Evolutionary conservation across 2,329 filamentous ascomycete genomes (phyloP), one percentile per base, ranked within the genome.

Genomic region (Fusarium azukiicola): DNA sequence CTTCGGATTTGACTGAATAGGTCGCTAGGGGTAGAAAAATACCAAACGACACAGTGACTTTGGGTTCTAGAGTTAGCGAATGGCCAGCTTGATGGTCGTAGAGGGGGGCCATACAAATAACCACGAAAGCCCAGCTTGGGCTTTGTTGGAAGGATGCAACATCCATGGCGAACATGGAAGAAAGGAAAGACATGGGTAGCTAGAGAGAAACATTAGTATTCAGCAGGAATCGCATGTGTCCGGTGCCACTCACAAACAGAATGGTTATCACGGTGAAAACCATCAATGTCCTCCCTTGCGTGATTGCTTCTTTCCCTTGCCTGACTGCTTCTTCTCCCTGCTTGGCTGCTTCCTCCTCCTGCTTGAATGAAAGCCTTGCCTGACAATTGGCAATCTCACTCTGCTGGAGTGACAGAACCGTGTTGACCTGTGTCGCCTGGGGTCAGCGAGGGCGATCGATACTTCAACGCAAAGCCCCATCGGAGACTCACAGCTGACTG

Each of bases 191-290:
- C 64, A 79, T 52, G 3, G 77, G 77, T 2, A 79, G 71, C 77
- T 79, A 44, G 14, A 9, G 32, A 19, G 14, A 8, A 21, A 4
- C 16, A 50, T 71, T 21, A 67, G 52, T 27, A 54, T 17, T 32
- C 2, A 5, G 13, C 11, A 23, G 42, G 9, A 9, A 3, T 19
- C 5, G 27, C 23, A n/a, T 44, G 6, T 4, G 17, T 16, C 19
- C 16, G 27, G 42, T 9, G 16, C 12, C 1, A 76, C 79, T 58
- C 47, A 81, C 79, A 67, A 81, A 81, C 4, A 79, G 54, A 66
- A 81, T 71, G 7, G 79, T 80, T 2, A 74, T 73, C 4, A 80
- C 67, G 9, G 79, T 81, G 44, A 81, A 81, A 4, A 73, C 64
- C 68, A 81, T 71, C 1, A 80, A 36, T 2, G 72, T 79, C 46